Conservation (phyloP, 1,139 yeast species). For the Suhomyces yuchorum region DNA sequence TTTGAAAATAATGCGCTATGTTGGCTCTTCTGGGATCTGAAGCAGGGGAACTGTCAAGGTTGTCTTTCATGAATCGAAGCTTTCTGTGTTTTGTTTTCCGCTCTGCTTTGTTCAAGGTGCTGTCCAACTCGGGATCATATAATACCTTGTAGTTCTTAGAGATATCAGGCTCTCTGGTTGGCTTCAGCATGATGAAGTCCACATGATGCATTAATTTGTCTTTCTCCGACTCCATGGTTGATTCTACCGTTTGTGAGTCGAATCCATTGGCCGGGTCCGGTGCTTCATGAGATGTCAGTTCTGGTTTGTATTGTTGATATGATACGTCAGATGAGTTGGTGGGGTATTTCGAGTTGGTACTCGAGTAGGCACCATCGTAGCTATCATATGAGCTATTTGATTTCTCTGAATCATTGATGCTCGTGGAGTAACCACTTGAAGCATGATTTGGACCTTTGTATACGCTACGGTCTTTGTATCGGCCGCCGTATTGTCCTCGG, state of each 20-base stretch:
- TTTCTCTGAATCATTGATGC: neutral
- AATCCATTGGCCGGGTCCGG: constrained; percentile 26
- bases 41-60: constrained; percentile 18
- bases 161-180: constrained; percentile 21
- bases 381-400: neutral
- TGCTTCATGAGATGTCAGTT: neutral
- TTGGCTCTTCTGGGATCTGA: constrained; percentile 41
- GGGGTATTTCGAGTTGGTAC: neutral
- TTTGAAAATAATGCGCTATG: constrained; percentile 35
- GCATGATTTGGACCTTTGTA: neutral
- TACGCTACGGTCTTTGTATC: neutral
- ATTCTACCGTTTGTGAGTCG: constrained; percentile 35
- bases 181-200: constrained; percentile 22
- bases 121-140: constrained; percentile 60
- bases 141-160: constrained; percentile 43
- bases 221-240: constrained; percentile 35
- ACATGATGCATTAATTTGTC: constrained; percentile 35
- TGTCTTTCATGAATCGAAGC: constrained; percentile 41
- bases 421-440: neutral
- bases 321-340: neutral
- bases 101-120: constrained; percentile 29
- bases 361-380: neutral
- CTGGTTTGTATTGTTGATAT: neutral
- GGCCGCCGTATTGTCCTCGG: constrained; percentile 2
- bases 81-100: constrained; percentile 40